Percentiles rank a stretch among this genome's conserved stretches.
phyloP scores from a whole-genome alignment of 148 eudicot genomes.

The Spergularia marina region DNA sequence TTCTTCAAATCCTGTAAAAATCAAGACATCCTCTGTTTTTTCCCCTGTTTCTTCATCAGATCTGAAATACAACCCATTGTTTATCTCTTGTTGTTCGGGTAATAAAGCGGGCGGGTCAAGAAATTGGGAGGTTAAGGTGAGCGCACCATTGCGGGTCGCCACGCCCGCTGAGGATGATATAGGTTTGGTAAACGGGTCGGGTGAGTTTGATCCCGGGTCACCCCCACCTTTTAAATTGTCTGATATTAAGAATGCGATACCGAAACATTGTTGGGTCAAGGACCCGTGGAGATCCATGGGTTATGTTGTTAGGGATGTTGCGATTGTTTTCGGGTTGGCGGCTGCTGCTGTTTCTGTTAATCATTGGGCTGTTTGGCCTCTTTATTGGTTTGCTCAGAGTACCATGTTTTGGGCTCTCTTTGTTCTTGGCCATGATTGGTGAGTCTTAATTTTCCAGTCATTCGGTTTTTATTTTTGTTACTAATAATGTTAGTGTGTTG shows the following conservation, averaged over 20 bases:
- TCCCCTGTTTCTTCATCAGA: conserved; percentile 28
- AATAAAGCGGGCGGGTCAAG: conserved; percentile 11
- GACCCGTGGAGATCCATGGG: conserved; percentile 71
- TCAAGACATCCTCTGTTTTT: conserved; percentile 18
- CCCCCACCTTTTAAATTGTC: conserved; percentile 59
- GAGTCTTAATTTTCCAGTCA: not conserved
- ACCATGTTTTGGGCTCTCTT: conserved; percentile 90
- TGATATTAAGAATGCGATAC: conserved; percentile 59
- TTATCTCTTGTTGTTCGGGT: conserved; percentile 10
- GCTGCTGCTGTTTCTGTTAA: conserved; percentile 51
- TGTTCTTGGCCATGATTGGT: conserved; percentile 95
- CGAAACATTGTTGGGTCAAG: conserved; percentile 82
- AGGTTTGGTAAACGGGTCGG: conserved; percentile 1
- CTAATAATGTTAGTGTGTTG: not conserved
- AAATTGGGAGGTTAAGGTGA: conserved; percentile 57
- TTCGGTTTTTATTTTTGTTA: not conserved
- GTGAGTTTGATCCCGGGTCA: conserved; percentile 49
- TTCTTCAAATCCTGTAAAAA: conserved; percentile 28
- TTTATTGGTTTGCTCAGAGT: conserved; percentile 78
- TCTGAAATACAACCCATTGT: conserved; percentile 24
- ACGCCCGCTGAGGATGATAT: conserved; percentile 24
- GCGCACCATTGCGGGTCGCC: conserved; percentile 48
- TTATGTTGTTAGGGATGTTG: conserved; percentile 70
- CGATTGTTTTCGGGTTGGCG: conserved; percentile 62
- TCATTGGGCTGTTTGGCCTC: conserved; percentile 69